Evolutionary conservation across 257 asterid species (phyloP), one percentile per base, ranked within the genome.

Genomic region (Thymus mandschuricus): DNA sequence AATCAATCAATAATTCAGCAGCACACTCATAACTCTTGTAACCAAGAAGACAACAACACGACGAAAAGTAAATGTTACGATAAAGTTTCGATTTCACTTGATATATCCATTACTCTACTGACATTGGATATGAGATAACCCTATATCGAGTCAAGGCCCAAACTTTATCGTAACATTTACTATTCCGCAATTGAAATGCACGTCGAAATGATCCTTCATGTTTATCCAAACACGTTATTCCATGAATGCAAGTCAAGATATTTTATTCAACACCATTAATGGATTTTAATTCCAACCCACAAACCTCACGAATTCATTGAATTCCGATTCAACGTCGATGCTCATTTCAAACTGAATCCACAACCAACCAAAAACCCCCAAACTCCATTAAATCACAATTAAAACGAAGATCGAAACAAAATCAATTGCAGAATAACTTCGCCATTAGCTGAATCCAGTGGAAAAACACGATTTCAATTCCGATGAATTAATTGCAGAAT

Each of bases 201-300:
- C 21, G 21, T 21, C 21, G 21, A 21, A 21, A 21, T 21, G 21
- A 21, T 50, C 9, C 56, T 50, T 46, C 29, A 44, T 58, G 29
- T 58, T 57, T 44, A 44, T 58, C 67, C 56, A 4, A 30, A 30
- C 58, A 58, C 66, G 59, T 41, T 44, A 4, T 34, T 44, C 10
- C 71, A 40, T 52, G 40, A 72, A 72, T 54, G 70, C 70, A 21
- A 50, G 27, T 72, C 28, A 72, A 70, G 51, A 38, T 7, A 34
- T 34, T 34, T 34, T 21, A 21, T 34, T 34, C 38, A 34, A 12
- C 71, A 34, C 1, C 51, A 44, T 64, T 31, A 21, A 21, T 21
- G 21, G 21, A 21, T 21, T 21, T 21, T 21, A 54, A 10, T 4
- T 52, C 57, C 5, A 72, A 10, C 40, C 38, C 35, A 27, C 6